Conservation (phyloP, 805 yeast species). For the Candida boidinii region DNA sequence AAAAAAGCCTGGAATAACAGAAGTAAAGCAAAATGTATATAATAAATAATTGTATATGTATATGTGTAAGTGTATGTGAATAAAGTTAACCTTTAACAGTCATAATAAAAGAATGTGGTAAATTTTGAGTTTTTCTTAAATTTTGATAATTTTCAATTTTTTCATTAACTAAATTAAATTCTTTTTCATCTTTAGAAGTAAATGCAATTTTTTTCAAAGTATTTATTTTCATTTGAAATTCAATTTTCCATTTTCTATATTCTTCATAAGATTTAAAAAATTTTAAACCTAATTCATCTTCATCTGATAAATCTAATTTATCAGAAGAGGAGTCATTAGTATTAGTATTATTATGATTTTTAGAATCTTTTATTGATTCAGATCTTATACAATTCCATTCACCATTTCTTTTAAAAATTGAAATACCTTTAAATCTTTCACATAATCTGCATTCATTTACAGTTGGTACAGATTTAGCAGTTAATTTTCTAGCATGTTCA, state of each 20-base stretch:
- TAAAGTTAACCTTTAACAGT: constrained; percentile 8
- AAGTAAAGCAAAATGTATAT: too few species aligned
- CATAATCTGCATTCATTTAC: constrained; percentile 22
- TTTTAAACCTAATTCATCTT: constrained; percentile 14
- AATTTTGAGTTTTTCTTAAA: constrained; percentile 5
- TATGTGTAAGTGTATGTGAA: too few species aligned
- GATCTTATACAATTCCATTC: constrained; percentile 21
- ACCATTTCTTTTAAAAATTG: constrained; percentile 21
- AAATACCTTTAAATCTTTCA: constrained; percentile 15
- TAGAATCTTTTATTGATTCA: too few species aligned
- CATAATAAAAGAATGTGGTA: constrained; percentile 5
- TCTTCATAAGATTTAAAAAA: constrained; percentile 17
- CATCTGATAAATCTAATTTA: too few species aligned
- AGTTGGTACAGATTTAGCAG: constrained; percentile 23
- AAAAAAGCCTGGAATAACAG: neutral
- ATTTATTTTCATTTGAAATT: constrained; percentile 5
- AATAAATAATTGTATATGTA: too few species aligned
- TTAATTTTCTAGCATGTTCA: constrained; percentile 14
- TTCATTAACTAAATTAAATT: constrained; percentile 10
- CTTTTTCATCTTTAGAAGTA: constrained; percentile 8
- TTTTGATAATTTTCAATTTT: constrained; percentile 9
- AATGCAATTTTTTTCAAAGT: constrained; percentile 12
- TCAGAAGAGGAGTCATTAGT: too few species aligned
- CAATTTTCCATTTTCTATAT: constrained; percentile 15
- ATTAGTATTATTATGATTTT: too few species aligned